Evolutionary conservation across 306 rosid species (phyloP).

Genomic region (Albizia julibrissin): DNA sequence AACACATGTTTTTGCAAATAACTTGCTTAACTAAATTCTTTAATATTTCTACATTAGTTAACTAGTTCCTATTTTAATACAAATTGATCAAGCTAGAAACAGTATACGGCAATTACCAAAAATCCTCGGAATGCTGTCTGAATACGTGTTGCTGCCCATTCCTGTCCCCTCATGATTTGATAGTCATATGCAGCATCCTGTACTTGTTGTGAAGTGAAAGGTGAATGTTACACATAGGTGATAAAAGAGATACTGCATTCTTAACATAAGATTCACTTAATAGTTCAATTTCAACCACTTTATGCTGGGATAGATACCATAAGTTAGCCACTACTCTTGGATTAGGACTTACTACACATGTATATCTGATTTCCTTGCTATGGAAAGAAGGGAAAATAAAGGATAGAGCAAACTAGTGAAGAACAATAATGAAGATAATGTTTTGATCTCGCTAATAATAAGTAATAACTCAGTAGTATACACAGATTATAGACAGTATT

Average conservation of each 20-base stretch:
- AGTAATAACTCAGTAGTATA: neutral
- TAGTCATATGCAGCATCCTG: constrained; percentile 41
- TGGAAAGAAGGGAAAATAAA: neutral
- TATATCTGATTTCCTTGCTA: neutral
- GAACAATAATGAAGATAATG: neutral
- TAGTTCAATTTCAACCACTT: too few species aligned
- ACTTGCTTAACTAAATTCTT: too few species aligned
- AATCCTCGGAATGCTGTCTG: constrained; percentile 90
- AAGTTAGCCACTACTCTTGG: too few species aligned
- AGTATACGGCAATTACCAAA: constrained; percentile 56
- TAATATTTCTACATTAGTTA: too few species aligned
- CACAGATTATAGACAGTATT: neutral
- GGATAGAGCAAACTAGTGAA: neutral
- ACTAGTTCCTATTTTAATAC: neutral
- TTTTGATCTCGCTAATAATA: neutral
- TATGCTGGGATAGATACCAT: neutral
- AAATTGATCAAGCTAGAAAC: constrained; percentile 1
- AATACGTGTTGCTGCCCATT: constrained; percentile 74
- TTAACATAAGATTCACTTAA: too few species aligned
- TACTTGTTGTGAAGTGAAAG: constrained; percentile 59
- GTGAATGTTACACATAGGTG: constrained; percentile 45
- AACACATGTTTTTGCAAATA: too few species aligned
- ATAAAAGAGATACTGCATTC: neutral
- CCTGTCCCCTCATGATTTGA: constrained; percentile 47
- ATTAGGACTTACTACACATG: neutral